phyloP scores from a whole-genome alignment of 306 rosid genomes.

The Neltuma alba region DNA sequence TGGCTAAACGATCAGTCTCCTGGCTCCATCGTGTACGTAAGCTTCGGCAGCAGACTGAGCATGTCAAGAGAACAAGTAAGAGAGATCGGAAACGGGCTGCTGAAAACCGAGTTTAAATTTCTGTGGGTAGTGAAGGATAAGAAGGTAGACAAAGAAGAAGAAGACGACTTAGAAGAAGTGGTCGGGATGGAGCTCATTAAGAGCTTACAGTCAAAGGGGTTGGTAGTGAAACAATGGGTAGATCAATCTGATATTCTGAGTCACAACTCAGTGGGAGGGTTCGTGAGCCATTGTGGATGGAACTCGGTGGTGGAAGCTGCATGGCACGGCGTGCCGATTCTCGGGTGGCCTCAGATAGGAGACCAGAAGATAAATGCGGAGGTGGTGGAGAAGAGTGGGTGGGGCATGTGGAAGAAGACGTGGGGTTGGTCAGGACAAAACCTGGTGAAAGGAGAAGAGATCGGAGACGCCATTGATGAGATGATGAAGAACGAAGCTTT shows the following conservation, averaged over 20 bases:
- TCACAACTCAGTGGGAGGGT: constrained; percentile 54
- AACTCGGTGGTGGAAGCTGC: constrained; percentile 56
- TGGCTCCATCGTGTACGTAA: constrained; percentile 51
- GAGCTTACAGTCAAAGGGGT: constrained; percentile 43
- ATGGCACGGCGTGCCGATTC: constrained; percentile 46
- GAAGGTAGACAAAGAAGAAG: constrained; percentile 55
- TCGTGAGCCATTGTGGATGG: constrained; percentile 67
- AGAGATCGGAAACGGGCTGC: constrained; percentile 56
- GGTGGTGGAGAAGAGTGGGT: constrained; percentile 43
- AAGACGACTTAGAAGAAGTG: constrained; percentile 37
- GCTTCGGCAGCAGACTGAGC: constrained; percentile 59
- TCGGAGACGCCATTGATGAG: constrained; percentile 53
- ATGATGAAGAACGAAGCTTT: constrained; percentile 49
- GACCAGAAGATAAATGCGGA: constrained; percentile 66
- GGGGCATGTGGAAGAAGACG: constrained; percentile 51
- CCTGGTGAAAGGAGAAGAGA: constrained; percentile 55
- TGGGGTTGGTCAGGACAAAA: too few relatives aligned
- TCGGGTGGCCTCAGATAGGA: constrained; percentile 64
- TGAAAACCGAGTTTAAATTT: constrained; percentile 50
- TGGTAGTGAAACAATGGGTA: constrained; percentile 56
- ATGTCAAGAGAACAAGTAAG: constrained; percentile 46
- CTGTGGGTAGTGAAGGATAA: constrained; percentile 64
- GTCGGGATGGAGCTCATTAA: constrained; percentile 52
- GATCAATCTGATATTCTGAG: constrained; percentile 46
- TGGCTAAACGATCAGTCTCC: constrained; percentile 53